Base-by-base conservation (phyloP, 164 flowering plant genomes). In the Chloranthus sessilifolius region DNA sequence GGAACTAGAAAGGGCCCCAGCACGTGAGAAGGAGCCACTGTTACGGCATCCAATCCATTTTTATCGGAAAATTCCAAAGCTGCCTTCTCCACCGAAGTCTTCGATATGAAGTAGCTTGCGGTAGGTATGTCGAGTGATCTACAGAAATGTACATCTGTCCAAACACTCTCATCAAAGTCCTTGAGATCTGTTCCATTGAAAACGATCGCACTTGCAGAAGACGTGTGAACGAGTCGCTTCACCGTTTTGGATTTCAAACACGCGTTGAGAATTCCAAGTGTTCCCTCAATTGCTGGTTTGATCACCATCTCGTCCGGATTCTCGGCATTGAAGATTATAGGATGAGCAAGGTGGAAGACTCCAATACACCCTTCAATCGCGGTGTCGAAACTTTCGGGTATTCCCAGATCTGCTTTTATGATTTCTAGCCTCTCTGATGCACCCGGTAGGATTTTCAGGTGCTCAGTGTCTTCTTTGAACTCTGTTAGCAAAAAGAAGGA, bases 151-250 rank as follows among this genome's bases (percentile, higher is more conserved):
- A 69, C 55, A 21, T 76, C 77, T 1, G 59, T 74, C 81, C 84
- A 79, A 7, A 9, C 29, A 7, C 31, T 69, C 52, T 79, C 84
- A 39, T 76, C 79, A 41, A 56, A n/a, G 21, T 29, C 47, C 3
- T 55, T 53, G 4, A 36, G 44, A 6, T 33, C 37, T 2, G 40
- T 19, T 9, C 48, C 44, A 14, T 15, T n/a, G 31, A 29, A 43
- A 5, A 11, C 15, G 5, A 65, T 71, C 3, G 78, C 61, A 14
- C 70, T 23, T 1, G 55, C 37, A 6, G 71, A 56, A 0, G 80
- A 68, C 35, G 78, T 70, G 65, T 56, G 64, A 5, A 78, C 62
- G 1, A 78, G 70, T 42, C 77, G 43, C 59, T 66, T 72, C 55
- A 74, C 76, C 0, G 79, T 63, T 44, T 58, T 65, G 0, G 76